phyloP scores from a whole-genome alignment of 1,284 basidiomycete genomes.

The Irpex sp. region DNA sequence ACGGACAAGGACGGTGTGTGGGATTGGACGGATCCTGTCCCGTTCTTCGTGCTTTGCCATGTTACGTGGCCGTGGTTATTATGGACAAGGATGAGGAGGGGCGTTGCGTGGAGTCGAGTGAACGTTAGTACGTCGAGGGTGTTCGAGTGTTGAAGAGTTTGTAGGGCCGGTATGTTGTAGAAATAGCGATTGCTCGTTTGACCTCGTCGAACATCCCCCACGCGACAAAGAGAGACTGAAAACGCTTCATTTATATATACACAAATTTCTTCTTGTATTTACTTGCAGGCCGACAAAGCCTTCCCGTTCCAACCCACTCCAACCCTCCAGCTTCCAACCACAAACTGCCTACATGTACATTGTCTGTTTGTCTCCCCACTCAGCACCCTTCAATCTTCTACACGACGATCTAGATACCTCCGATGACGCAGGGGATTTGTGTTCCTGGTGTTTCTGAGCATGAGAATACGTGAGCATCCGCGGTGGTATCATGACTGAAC shows the following conservation, averaged over 20 bases:
- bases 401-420: neutral
- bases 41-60: slow-evolving; percentile 14
- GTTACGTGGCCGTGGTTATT: slow-evolving; percentile 15
- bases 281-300: slow-evolving; percentile 1
- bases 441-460: neutral
- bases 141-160: slow-evolving; percentile 10
- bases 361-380: neutral
- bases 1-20: slow-evolving; percentile 13
- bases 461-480: neutral
- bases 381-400: neutral
- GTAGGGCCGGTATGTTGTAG: neutral
- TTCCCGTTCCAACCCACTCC: neutral
- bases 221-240: neutral
- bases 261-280: slow-evolving; percentile 6
- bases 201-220: neutral
- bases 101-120: slow-evolving; percentile 14
- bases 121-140: slow-evolving; percentile 16
- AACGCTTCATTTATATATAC: slow-evolving; percentile 7
- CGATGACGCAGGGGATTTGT: neutral
- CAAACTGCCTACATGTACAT: neutral
- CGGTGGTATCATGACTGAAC: neutral
- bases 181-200: neutral
- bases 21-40: slow-evolving; percentile 14
- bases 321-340: neutral
- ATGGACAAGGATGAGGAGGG: slow-evolving; percentile 7